phyloP scores from a whole-genome alignment of 2,329 filamentous ascomycete genomes.

The Cercospora sp. region DNA sequence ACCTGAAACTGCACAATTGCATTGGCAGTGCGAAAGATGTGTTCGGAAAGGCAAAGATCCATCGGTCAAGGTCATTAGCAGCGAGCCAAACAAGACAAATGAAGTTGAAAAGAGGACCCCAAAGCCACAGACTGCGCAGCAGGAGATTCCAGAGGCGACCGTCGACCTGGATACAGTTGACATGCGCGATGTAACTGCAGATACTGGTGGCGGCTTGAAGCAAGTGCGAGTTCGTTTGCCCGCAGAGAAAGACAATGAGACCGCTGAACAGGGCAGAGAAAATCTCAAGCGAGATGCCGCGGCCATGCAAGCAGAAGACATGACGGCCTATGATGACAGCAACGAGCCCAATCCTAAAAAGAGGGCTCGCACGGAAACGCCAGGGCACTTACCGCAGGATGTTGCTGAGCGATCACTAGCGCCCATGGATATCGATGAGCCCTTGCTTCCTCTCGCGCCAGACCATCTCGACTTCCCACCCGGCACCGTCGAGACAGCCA shows the following conservation, averaged over 20 bases:
- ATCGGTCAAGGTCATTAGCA: neutral
- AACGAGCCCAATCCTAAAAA: neutral
- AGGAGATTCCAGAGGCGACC: neutral
- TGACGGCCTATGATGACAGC: neutral
- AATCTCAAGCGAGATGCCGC: neutral
- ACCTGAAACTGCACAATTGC: constrained; percentile 11
- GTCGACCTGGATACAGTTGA: neutral
- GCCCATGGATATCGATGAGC: neutral
- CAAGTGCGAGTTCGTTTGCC: neutral
- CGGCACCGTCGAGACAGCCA: neutral
- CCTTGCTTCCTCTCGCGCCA: neutral
- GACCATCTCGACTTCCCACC: neutral
- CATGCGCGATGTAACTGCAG: neutral
- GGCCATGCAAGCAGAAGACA: neutral
- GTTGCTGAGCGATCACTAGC: neutral
- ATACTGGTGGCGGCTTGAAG: neutral
- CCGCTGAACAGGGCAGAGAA: neutral
- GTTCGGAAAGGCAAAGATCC: constrained; percentile 20
- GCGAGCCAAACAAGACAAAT: neutral
- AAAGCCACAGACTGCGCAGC: neutral
- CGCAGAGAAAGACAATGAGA: neutral
- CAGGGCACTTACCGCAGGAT: neutral
- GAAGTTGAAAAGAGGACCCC: neutral
- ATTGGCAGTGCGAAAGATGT: constrained; percentile 35
- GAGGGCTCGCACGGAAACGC: neutral